Evolutionary conservation across 305 asterid genomes (phyloP).

Genomic region (Vinca major): DNA sequence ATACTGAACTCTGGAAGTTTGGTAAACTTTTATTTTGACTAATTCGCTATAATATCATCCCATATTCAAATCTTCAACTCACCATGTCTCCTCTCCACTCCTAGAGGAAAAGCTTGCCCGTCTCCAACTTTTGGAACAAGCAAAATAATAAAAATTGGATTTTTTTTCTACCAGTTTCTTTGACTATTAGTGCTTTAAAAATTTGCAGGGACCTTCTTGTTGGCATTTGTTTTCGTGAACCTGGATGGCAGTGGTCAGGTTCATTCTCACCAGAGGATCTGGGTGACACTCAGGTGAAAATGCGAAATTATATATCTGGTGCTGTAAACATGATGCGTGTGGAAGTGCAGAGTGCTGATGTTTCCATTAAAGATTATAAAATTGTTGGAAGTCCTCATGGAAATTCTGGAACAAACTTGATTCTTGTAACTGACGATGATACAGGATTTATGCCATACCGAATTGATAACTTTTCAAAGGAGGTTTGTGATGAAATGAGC

Average conservation of each 20-base stretch:
- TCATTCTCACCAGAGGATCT: slow-evolving; percentile 87
- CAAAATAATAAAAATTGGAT: background rate
- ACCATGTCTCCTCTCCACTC: no score
- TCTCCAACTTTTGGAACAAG: background rate
- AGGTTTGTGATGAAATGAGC: slow-evolving; percentile 48
- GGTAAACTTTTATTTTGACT: background rate
- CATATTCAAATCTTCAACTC: background rate
- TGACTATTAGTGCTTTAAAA: slow-evolving; percentile 9
- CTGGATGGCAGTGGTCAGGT: slow-evolving; percentile 99
- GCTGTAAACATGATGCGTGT: slow-evolving; percentile 81
- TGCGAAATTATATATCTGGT: slow-evolving; percentile 67
- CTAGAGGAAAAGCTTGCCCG: background rate
- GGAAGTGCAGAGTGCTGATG: slow-evolving; percentile 94
- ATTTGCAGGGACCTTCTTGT: slow-evolving; percentile 69
- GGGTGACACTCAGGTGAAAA: slow-evolving; percentile 92
- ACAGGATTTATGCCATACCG: slow-evolving; percentile 98
- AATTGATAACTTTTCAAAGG: slow-evolving; percentile 91
- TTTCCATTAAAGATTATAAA: slow-evolving; percentile 61
- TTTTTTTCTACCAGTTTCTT: background rate
- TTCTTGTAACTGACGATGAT: slow-evolving; percentile 79
- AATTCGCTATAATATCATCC: background rate
- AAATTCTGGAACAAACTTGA: slow-evolving; percentile 83
- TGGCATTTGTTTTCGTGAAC: slow-evolving; percentile 71
- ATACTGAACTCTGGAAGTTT: no score
- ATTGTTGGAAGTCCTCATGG: slow-evolving; percentile 78